A percentile compares a stretch with the other conserved stretches of the same genome.
Evolutionary conservation across 2,329 filamentous ascomycete genomes (phyloP).

Genomic region (Microdochium bolleyi): DNA sequence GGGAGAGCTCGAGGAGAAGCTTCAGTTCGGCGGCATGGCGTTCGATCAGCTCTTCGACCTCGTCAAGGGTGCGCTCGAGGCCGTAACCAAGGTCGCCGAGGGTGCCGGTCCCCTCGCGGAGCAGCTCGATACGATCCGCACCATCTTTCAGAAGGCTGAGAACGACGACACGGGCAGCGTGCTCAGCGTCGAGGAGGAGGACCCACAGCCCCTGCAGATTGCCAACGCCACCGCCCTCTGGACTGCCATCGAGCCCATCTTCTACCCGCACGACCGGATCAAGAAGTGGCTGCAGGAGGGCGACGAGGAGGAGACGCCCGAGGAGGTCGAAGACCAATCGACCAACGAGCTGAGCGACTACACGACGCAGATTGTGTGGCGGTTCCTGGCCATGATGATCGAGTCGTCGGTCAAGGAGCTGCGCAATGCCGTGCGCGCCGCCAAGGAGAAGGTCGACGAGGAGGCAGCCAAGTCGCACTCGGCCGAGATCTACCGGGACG

Average conservation of each 20-base stretch:
- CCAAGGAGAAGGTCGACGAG: constrained; percentile 18
- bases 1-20: constrained; percentile 15
- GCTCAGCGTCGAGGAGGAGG: neutral
- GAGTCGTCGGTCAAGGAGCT: constrained; percentile 20
- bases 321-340: constrained; percentile 10
- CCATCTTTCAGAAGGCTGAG: constrained; percentile 16
- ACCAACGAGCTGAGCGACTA: constrained; percentile 17
- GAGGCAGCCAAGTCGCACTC: constrained; percentile 18
- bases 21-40: constrained; percentile 16
- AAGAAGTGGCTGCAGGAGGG: constrained; percentile 19
- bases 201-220: neutral
- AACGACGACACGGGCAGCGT: neutral
- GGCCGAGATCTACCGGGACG: constrained; percentile 15
- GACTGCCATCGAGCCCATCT: constrained; percentile 20
- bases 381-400: constrained; percentile 18
- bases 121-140: constrained; percentile 15
- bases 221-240: constrained; percentile 15
- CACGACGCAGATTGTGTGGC: constrained; percentile 19
- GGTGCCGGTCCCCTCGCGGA: constrained; percentile 12
- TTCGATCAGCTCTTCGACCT: constrained; percentile 20
- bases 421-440: constrained; percentile 18
- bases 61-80: constrained; percentile 14
- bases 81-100: constrained; percentile 11
- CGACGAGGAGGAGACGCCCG: constrained; percentile 12
- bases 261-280: constrained; percentile 19